These are phyloP conservation scores for Farysia itapuensis DNA, from an alignment of 1,284 basidiomycete species.

Conservation along the genomic window DNA sequence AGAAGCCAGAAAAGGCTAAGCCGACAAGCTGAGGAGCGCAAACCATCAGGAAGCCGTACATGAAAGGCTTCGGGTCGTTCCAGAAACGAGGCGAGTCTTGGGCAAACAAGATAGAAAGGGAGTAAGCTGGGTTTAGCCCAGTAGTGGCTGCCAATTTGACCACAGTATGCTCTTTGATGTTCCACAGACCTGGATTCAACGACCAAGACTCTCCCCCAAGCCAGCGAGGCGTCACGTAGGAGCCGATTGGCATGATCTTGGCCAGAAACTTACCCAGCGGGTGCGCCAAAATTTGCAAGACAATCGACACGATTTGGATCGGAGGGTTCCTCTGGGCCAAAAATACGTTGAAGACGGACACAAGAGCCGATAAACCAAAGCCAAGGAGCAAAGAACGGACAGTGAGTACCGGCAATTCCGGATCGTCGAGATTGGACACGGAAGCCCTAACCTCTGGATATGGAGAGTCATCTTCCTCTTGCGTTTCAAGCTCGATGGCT, in stretches of 20 bases:
- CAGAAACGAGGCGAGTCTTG: constrained; percentile 59
- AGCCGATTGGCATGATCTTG: constrained; percentile 32
- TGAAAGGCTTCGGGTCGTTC: constrained; percentile 56
- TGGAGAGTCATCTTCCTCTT: constrained; percentile 48
- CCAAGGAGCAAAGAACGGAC: constrained; percentile 50
- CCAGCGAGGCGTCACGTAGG: constrained; percentile 7
- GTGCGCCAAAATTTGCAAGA: constrained; percentile 43
- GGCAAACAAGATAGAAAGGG: constrained; percentile 67
- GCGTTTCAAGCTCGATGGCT: constrained; percentile 25
- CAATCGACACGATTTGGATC: constrained; percentile 38
- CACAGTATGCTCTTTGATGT: constrained; percentile 55
- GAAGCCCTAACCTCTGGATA: constrained; percentile 53
- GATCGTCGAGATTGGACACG: constrained; percentile 53
- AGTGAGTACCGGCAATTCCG: constrained; percentile 45
- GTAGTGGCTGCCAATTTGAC: constrained; percentile 33
- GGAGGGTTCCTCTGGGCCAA: constrained; percentile 49
- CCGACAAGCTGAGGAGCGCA: constrained; percentile 62
- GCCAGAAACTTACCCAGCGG: constrained; percentile 41
- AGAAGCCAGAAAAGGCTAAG: constrained; percentile 43
- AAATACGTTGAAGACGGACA: constrained; percentile 48
- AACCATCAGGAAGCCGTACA: constrained; percentile 60
- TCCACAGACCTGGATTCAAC: constrained; percentile 53
- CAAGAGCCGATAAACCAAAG: constrained; percentile 31
- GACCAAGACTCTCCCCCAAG: constrained; percentile 3
- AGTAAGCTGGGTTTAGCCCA: constrained; percentile 28